Conservation (phyloP, 2,329 filamentous ascomycete species). For the Immersiporthe knoxdaviesiana region DNA sequence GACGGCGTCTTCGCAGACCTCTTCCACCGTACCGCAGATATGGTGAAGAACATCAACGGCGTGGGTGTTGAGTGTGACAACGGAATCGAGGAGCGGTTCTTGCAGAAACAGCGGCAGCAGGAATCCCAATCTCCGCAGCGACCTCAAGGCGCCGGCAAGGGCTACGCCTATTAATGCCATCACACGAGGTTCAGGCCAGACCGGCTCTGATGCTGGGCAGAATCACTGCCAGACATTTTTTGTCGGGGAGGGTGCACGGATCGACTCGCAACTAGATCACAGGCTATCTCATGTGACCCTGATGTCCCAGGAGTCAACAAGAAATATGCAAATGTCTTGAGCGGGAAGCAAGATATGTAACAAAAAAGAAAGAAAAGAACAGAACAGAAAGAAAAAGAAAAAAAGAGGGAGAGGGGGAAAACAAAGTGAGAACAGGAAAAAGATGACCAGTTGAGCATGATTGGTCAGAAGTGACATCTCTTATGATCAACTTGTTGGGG, state of each 20-base stretch:
- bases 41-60: slow-evolving; percentile 38
- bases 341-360: neutral
- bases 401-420: neutral
- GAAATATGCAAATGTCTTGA: neutral
- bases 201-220: neutral
- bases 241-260: neutral
- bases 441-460: neutral
- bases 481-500: neutral
- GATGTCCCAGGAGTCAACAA: neutral
- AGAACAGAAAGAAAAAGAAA: too few species aligned
- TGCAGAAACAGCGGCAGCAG: neutral
- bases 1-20: slow-evolving; percentile 32
- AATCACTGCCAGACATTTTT: neutral
- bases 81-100: slow-evolving; percentile 1
- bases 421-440: too few species aligned
- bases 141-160: neutral
- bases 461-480: neutral
- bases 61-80: slow-evolving; percentile 33
- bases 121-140: neutral
- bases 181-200: neutral
- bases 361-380: neutral
- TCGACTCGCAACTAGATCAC: neutral
- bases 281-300: neutral
- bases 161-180: neutral
- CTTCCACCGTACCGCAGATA: slow-evolving; percentile 35